A percentile compares a stretch with the other conserved stretches of the same genome.
These are phyloP conservation scores for Soucietia sequanensis DNA, from an alignment of 805 yeast species.

Conservation along the genomic window DNA sequence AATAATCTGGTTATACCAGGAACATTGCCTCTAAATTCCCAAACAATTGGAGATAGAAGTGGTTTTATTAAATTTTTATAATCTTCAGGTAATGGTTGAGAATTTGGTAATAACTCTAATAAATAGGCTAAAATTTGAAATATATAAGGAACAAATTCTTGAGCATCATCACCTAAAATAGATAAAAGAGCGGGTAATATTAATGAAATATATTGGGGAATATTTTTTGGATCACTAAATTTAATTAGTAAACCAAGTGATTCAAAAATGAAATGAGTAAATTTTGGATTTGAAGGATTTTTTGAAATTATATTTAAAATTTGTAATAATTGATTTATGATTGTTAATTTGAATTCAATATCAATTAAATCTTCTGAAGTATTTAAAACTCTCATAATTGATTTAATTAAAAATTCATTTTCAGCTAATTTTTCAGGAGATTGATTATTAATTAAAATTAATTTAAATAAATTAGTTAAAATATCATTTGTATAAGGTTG, in stretches of 20 bases:
- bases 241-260: constrained; percentile 75
- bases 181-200: constrained; percentile 67
- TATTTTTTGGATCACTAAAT: constrained; percentile 27
- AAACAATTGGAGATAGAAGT: constrained; percentile 80
- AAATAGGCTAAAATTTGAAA: constrained; percentile 85
- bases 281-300: constrained; percentile 95
- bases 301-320: constrained; percentile 71
- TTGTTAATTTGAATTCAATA: constrained; percentile 40
- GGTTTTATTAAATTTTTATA: constrained; percentile 74
- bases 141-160: constrained; percentile 90
- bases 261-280: constrained; percentile 89
- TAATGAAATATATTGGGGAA: constrained; percentile 40
- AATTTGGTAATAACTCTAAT: constrained; percentile 57
- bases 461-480: constrained; percentile 61
- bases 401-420: constrained; percentile 89
- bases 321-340: constrained; percentile 62
- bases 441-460: constrained; percentile 49
- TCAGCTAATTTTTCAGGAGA: constrained; percentile 92
- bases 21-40: constrained; percentile 92
- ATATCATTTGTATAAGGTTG: constrained; percentile 58
- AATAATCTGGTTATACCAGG: constrained; percentile 89
- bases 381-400: constrained; percentile 77
- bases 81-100: constrained; percentile 56
- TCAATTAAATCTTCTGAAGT: constrained; percentile 68
- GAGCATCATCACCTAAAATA: constrained; percentile 78